Evolutionary conservation across 192 early-diverging fungal species (phyloP).

Genomic region (Coemansia sp.): DNA sequence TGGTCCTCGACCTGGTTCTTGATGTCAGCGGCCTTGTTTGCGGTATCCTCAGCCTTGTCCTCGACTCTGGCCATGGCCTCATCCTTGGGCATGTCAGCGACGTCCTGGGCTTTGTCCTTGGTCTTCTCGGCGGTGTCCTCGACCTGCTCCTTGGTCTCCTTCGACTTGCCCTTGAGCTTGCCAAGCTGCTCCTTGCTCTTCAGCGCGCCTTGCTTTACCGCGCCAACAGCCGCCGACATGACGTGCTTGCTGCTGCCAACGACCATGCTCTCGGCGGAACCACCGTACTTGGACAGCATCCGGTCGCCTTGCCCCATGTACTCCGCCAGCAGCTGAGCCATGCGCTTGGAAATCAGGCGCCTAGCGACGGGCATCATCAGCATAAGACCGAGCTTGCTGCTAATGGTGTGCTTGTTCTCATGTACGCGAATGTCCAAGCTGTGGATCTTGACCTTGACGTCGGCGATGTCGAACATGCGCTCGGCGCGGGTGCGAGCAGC

Average conservation of each 20-base stretch:
- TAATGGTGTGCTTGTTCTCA: slow-evolving; percentile 49
- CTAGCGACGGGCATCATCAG: slow-evolving; percentile 42
- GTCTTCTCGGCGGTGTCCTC: background rate
- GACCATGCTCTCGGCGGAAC: slow-evolving; percentile 24
- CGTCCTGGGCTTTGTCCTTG: background rate
- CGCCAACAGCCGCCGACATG: slow-evolving; percentile 17
- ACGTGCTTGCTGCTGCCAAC: slow-evolving; percentile 25
- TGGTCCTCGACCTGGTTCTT: slow-evolving; percentile 1
- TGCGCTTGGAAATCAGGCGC: slow-evolving; percentile 30
- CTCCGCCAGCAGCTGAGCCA: slow-evolving; percentile 39
- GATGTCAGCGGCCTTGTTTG: background rate
- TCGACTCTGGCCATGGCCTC: background rate
- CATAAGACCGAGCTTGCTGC: slow-evolving; percentile 27
- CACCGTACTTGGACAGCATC: slow-evolving; percentile 37
- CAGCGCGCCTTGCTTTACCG: slow-evolving; percentile 29
- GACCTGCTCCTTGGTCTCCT: slow-evolving; percentile 6
- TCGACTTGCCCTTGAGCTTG: slow-evolving; percentile 15
- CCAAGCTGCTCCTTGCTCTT: slow-evolving; percentile 26
- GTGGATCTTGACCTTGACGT: slow-evolving; percentile 47
- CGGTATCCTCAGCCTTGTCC: background rate
- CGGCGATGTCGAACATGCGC: slow-evolving; percentile 45
- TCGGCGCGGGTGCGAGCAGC: slow-evolving; percentile 4
- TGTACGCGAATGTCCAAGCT: slow-evolving; percentile 32
- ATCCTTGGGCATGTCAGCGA: background rate
- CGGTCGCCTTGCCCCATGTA: slow-evolving; percentile 28